Percentiles rank a stretch among this genome's conserved stretches.
Conservation (phyloP, 345 rosid species). For the Jatropha curcas region DNA sequence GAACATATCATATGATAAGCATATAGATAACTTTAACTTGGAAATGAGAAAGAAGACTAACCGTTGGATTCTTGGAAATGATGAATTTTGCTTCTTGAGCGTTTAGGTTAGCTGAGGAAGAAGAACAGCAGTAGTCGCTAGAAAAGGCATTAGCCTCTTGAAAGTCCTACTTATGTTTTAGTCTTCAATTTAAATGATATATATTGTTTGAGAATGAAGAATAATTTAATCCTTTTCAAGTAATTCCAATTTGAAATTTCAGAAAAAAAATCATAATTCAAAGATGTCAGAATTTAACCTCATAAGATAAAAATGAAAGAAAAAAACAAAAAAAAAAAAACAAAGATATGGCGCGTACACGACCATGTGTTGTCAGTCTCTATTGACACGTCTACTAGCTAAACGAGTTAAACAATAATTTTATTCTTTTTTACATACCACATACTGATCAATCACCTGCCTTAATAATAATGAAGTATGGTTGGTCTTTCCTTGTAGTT, state of each 20-base stretch:
- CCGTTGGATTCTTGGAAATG: constrained; percentile 13
- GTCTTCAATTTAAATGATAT: constrained; percentile 10
- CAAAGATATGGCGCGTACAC: constrained; percentile 35
- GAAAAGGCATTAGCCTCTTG: constrained; percentile 17
- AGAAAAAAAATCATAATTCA: not conserved
- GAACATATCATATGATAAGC: not conserved
- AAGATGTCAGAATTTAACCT: constrained; percentile 39
- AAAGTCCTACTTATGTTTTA: not conserved
- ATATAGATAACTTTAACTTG: constrained; percentile 21
- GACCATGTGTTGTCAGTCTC: constrained; percentile 25
- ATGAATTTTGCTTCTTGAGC: constrained; percentile 14
- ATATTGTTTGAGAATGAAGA: too few relatives aligned
- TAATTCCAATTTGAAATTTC: too few relatives aligned
- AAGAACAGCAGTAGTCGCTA: constrained; percentile 14
- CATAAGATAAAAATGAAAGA: too few relatives aligned
- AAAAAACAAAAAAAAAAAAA: too few relatives aligned
- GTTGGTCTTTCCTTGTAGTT: constrained; percentile 4
- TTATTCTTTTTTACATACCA: constrained; percentile 16
- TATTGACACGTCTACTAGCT: constrained; percentile 20
- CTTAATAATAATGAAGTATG: not conserved
- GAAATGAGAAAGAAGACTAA: constrained; percentile 21
- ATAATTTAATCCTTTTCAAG: too few relatives aligned
- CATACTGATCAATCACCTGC: constrained; percentile 29
- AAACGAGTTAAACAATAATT: not conserved
- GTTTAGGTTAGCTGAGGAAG: not conserved